Evolutionary conservation across 2,329 filamentous ascomycete genomes (phyloP).

Genomic region (Cytospora leucostoma): DNA sequence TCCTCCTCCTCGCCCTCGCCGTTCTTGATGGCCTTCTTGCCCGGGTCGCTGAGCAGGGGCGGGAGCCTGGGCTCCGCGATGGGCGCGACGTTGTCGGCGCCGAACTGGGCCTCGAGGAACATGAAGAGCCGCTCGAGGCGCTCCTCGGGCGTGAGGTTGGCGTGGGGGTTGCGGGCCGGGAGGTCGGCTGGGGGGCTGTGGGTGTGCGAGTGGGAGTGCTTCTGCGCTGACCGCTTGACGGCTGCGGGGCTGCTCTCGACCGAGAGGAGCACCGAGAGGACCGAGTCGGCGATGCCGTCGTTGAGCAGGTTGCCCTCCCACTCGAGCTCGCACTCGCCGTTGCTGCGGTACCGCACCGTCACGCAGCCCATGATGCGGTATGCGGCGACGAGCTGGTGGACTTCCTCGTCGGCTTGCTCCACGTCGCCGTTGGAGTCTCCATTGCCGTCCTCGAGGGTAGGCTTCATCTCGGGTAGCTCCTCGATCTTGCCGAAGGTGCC

Average conservation of each 20-base stretch:
- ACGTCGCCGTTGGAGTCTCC: slow-evolving; percentile 38
- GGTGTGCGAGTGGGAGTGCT: slow-evolving; percentile 45
- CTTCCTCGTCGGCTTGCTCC: slow-evolving; percentile 61
- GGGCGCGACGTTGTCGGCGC: slow-evolving; percentile 76
- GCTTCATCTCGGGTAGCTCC: slow-evolving; percentile 58
- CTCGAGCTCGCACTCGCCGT: slow-evolving; percentile 83
- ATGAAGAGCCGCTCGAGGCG: slow-evolving; percentile 84
- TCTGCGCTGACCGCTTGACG: slow-evolving; percentile 71
- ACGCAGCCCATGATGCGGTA: slow-evolving; percentile 89
- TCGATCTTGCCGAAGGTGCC: slow-evolving; percentile 90
- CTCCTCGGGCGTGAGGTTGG: slow-evolving; percentile 69
- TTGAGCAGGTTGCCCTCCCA: slow-evolving; percentile 99
- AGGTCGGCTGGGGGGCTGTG: slow-evolving; percentile 43
- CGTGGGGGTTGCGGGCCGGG: slow-evolving; percentile 68
- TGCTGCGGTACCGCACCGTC: slow-evolving; percentile 72
- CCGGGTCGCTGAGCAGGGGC: slow-evolving; percentile 31
- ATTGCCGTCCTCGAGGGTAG: slow-evolving; percentile 31
- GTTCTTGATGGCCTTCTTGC: slow-evolving; percentile 31
- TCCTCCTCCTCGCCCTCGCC: slow-evolving; percentile 32
- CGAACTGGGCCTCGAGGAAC: slow-evolving; percentile 97
- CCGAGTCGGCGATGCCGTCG: slow-evolving; percentile 95
- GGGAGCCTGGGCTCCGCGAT: slow-evolving; percentile 66
- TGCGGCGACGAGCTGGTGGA: slow-evolving; percentile 54
- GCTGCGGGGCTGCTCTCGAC: slow-evolving; percentile 94
- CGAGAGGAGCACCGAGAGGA: slow-evolving; percentile 88